Conservation (phyloP, 1,284 basidiomycete species). For the Cryptococcus sp. region DNA sequence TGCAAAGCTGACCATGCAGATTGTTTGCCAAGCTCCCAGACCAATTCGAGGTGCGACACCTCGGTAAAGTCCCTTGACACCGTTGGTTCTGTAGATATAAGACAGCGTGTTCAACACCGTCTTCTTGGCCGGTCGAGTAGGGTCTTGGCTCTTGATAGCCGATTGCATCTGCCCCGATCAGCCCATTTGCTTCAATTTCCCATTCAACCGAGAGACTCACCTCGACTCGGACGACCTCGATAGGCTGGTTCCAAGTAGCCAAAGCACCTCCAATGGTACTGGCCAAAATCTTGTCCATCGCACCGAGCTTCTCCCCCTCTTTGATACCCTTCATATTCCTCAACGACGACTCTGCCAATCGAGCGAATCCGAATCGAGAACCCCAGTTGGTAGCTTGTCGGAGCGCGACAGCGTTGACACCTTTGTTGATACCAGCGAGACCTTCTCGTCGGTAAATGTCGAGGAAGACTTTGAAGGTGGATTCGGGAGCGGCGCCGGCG, state of each 20-base stretch:
- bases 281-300: constrained; percentile 80
- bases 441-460: constrained; percentile 94
- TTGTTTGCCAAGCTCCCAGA: constrained; percentile 58
- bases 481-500: constrained; percentile 81
- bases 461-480: constrained; percentile 88
- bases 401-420: constrained; percentile 96
- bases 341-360: constrained; percentile 79
- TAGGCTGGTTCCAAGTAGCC: constrained; percentile 99
- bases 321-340: constrained; percentile 57
- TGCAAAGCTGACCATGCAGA: constrained; percentile 97
- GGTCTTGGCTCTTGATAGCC: constrained; percentile 74
- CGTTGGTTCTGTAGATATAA: constrained; percentile 95
- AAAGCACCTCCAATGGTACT: constrained; percentile 90
- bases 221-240: constrained; percentile 59
- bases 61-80: constrained; percentile 93
- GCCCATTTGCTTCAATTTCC: not conserved
- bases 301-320: constrained; percentile 54
- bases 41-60: constrained; percentile 96
- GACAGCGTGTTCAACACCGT: constrained; percentile 85
- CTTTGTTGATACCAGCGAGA: constrained; percentile 96
- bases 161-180: constrained; percentile 78
- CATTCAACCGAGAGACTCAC: constrained; percentile 18
- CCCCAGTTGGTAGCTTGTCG: constrained; percentile 99
- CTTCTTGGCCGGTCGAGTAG: constrained; percentile 76
- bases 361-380: constrained; percentile 96